Evolutionary conservation across 2,329 filamentous ascomycete genomes (phyloP), one percentile per base, ranked within the genome.

Genomic region (Sclerotinia subarctica): DNA sequence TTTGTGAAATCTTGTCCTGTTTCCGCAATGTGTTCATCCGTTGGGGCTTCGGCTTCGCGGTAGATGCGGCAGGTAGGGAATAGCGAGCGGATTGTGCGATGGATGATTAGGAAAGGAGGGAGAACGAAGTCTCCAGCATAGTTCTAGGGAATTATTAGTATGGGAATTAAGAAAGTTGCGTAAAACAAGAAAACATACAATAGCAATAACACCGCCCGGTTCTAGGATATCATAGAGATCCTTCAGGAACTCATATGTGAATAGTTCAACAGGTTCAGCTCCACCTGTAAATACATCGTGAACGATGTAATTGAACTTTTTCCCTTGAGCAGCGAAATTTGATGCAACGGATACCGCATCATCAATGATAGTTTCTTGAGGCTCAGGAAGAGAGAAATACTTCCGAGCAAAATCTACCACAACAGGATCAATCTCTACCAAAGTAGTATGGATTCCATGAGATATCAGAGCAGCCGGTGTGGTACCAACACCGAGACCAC

Each of bases 241-340:
- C 64, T 85, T 79, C 54, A 99, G 80, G 75, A 99, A 98, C 73
- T 95, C 90, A 6, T 88, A 78, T 0, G 94, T 98, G 79, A 99
- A 99, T 10, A 99, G 86, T 10, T 89, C 83, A 3, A 94, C 87
- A 0, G 95, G 95, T 78, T 98, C 95, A 0, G 93, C 94, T 64
- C 95, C 95, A 32, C 95, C 95, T 0, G 95, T 99, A 78, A 99
- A 99, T 32, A 99, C 95, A 74, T 99, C 95, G 78, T 99, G 95
- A 66, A 99, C 85, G 76, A 99, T 95, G 81, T 97, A 98, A 80
- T 97, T 90, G 78, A 90, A 99, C 38, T 82, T 82, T 58, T 82
- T 69, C 24, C 72, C 72, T 69, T 73, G 57, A 63, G 79, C 75
- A 66, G 81, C 81, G 59, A 84, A 76, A 64, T 79, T 75, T 57